phyloP scores from a whole-genome alignment of 805 yeast species.

The Blastobotrys parvus region DNA sequence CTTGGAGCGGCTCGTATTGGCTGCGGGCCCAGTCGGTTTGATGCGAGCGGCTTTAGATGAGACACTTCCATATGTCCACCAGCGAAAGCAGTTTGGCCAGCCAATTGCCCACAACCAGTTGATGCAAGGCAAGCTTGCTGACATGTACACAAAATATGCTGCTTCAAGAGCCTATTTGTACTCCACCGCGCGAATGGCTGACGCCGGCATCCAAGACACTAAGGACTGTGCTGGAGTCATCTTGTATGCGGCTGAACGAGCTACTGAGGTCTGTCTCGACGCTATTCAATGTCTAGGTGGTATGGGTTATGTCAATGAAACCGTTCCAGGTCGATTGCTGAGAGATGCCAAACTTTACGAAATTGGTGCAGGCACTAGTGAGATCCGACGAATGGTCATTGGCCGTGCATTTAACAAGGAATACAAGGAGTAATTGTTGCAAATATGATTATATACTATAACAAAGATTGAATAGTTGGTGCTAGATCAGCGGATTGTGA shows the following conservation, averaged over 20 bases:
- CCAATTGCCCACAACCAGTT: slow-evolving; percentile 27
- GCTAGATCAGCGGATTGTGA: neutral
- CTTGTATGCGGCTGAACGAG: slow-evolving; percentile 28
- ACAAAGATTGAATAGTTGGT: neutral
- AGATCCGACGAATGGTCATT: slow-evolving; percentile 27
- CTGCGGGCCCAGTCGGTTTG: slow-evolving; percentile 27
- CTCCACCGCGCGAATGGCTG: slow-evolving; percentile 22
- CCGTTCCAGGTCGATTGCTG: slow-evolving; percentile 25
- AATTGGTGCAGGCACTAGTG: slow-evolving; percentile 28
- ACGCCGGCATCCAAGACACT: slow-evolving; percentile 21
- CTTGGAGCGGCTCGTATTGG: slow-evolving; percentile 24
- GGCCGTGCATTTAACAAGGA: slow-evolving; percentile 28
- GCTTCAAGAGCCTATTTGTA: slow-evolving; percentile 25
- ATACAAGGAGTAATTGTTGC: slow-evolving; percentile 8
- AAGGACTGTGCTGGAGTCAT: slow-evolving; percentile 29
- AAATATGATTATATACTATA: too few species aligned
- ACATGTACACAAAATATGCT: slow-evolving; percentile 28
- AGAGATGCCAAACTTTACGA: slow-evolving; percentile 29
- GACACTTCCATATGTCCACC: slow-evolving; percentile 26
- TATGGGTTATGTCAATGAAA: slow-evolving; percentile 28
- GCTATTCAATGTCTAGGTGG: slow-evolving; percentile 29
- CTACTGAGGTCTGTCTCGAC: slow-evolving; percentile 26
- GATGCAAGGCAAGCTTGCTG: slow-evolving; percentile 28
- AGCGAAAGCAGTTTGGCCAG: slow-evolving; percentile 26
- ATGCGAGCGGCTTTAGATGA: slow-evolving; percentile 28